Base-by-base conservation (phyloP, 257 asterid genomes). In the Solanum lycopersicoides region DNA sequence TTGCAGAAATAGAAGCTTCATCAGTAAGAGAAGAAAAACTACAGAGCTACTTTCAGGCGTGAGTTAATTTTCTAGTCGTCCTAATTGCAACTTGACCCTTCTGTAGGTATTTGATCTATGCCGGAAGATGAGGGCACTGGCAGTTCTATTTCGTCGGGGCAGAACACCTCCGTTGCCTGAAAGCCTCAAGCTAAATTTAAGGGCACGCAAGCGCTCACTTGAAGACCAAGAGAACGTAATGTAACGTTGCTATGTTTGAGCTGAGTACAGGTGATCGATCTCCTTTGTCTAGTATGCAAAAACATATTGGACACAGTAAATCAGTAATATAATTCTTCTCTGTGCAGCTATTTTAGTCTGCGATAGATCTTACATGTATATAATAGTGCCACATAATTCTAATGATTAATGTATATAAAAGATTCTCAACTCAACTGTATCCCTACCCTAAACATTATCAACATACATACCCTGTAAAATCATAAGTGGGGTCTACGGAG, bases 1-100 rank as follows among this genome's bases (percentile, higher is more conserved):
- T 95, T 65, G 98, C 98, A 63, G 98, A 96, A 93, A 94, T 96
- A 84, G 99, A 96, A 83, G 99, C 99, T 83, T 94, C 98, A 37
- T 95, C 98, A 50, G 99, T 96, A 90, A 93, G 95, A 88, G 79
- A 12, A 37, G 7, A 37, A 37, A 79, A n/a, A 86, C 20, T 83
- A 63, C 35, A n/a, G 15, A 12, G 79, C 32, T 60, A 28, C 75
- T 56, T 63, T 42, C 41, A 71, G 53, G 42, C 35, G 37, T 42
- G 42, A 63, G 21, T 77, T 80, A 72, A 20, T 89, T 21, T 83
- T 65, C 66, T 32, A n/a, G 37, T 28, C 12, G 41, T 76, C 82
- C 75, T 53, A 59, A 39, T 74, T 80, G 86, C 20, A 59, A 85
- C 74, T 30, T 4, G 65, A 76, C 18, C 23, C 28, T 59, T 82